These are phyloP conservation scores for Cordyceps fumosorosea DNA, from an alignment of 2,329 filamentous ascomycete species.

Conservation along the genomic window DNA sequence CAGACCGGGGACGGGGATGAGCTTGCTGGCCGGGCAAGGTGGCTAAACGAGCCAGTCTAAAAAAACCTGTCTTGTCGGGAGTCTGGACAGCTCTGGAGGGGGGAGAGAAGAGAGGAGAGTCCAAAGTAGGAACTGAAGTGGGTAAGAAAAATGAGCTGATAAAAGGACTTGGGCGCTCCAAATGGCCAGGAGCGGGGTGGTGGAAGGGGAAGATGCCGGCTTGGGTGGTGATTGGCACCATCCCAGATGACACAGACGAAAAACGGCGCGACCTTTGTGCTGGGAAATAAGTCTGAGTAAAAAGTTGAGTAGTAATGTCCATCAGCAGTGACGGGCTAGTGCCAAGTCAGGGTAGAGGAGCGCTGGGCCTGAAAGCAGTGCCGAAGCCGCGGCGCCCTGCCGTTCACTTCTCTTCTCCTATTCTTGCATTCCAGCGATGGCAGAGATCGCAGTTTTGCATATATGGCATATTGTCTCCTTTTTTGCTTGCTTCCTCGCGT, in stretches of 20 bases:
- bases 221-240: constrained; percentile 8
- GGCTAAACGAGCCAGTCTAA: constrained; percentile 2
- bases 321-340: constrained; percentile 10
- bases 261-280: constrained; percentile 4
- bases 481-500: constrained; percentile 12
- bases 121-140: constrained; percentile 12
- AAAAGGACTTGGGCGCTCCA: constrained; percentile 8
- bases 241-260: constrained; percentile 2
- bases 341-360: constrained; percentile 14
- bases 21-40: neutral
- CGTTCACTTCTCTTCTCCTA: neutral
- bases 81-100: neutral
- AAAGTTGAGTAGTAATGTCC: neutral
- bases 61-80: neutral
- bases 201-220: constrained; percentile 9
- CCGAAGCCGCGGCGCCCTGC: neutral
- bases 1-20: neutral
- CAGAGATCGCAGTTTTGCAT: neutral
- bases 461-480: constrained; percentile 6
- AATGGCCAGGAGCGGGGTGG: constrained; percentile 7
- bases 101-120: constrained; percentile 1
- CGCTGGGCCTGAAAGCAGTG: constrained; percentile 13
- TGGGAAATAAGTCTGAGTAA: constrained; percentile 10
- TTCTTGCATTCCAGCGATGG: neutral
- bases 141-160: constrained; percentile 14